A percentile compares a stretch with the other conserved stretches of the same genome.
Evolutionary conservation across 331 rosid genomes (phyloP).

Genomic region (Cydonia oblonga): DNA sequence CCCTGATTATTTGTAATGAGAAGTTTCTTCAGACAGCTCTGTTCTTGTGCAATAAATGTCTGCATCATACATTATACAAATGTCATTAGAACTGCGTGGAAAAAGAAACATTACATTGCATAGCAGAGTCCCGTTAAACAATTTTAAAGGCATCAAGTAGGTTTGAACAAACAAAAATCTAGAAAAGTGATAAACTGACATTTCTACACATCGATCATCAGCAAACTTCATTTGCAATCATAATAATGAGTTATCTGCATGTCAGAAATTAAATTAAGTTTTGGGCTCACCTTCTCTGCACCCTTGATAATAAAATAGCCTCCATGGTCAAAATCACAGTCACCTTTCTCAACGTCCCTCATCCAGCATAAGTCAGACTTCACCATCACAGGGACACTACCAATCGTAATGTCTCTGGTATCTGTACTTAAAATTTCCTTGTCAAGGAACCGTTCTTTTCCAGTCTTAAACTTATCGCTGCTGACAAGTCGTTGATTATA

Average conservation of each 20-base stretch:
- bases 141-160: neutral
- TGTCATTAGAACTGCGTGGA: neutral
- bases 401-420: slow-evolving; percentile 45
- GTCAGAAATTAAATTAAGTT: neutral
- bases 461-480: slow-evolving; percentile 85
- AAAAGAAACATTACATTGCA: neutral
- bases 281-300: slow-evolving; percentile 69
- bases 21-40: slow-evolving; percentile 57
- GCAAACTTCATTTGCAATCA: neutral
- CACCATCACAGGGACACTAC: slow-evolving; percentile 87
- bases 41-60: slow-evolving; percentile 94
- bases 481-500: slow-evolving; percentile 37
- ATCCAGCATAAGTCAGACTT: slow-evolving; percentile 83
- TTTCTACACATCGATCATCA: neutral
- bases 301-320: slow-evolving; percentile 90
- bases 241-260: neutral
- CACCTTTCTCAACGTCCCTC: slow-evolving; percentile 60
- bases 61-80: slow-evolving; percentile 26
- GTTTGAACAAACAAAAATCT: neutral
- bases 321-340: slow-evolving; percentile 84
- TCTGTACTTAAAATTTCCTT: slow-evolving; percentile 22
- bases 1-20: slow-evolving; percentile 52
- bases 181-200: neutral
- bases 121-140: neutral
- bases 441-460: slow-evolving; percentile 46